Conservation (phyloP, 768 basidiomycete species). For the Collybia nuda region DNA sequence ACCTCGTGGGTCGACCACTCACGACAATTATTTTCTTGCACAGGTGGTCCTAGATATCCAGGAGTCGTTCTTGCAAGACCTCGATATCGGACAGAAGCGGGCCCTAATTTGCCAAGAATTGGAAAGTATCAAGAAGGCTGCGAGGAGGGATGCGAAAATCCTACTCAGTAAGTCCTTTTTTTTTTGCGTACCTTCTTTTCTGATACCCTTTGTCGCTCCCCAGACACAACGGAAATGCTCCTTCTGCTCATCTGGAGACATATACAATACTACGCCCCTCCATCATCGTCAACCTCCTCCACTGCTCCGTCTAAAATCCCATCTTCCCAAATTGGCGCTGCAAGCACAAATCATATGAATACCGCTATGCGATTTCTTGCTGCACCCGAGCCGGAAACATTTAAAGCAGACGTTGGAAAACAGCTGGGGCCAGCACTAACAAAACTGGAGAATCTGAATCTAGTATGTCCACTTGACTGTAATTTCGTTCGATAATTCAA, state of each 20-base stretch:
- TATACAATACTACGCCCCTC: constrained; percentile 57
- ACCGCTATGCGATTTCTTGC: constrained; percentile 57
- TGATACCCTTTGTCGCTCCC: neutral
- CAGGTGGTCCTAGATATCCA: constrained; percentile 55
- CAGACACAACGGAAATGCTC: constrained; percentile 76
- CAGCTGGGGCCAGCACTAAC: constrained; percentile 56
- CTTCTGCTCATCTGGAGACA: constrained; percentile 83
- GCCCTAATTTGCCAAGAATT: constrained; percentile 63
- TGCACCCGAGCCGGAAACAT: constrained; percentile 53
- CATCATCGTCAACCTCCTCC: constrained; percentile 10
- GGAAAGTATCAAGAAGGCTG: constrained; percentile 37
- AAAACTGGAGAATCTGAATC: constrained; percentile 51
- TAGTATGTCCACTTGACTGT: constrained; percentile 14
- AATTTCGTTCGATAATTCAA: neutral
- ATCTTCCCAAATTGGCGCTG: constrained; percentile 18
- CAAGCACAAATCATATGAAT: constrained; percentile 39
- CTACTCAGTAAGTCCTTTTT: constrained; percentile 48
- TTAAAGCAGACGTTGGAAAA: constrained; percentile 55
- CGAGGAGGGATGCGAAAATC: constrained; percentile 48
- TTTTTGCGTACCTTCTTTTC: neutral
- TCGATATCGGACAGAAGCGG: constrained; percentile 71
- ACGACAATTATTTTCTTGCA: neutral
- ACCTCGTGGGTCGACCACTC: neutral
- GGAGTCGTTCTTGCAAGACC: constrained; percentile 55
- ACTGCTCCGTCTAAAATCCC: constrained; percentile 7